A percentile compares a stretch with the other conserved stretches of the same genome.
These are phyloP conservation scores for Teratosphaeria zuluensis DNA, from an alignment of 2,329 filamentous ascomycete genomes.

Conservation along the genomic window DNA sequence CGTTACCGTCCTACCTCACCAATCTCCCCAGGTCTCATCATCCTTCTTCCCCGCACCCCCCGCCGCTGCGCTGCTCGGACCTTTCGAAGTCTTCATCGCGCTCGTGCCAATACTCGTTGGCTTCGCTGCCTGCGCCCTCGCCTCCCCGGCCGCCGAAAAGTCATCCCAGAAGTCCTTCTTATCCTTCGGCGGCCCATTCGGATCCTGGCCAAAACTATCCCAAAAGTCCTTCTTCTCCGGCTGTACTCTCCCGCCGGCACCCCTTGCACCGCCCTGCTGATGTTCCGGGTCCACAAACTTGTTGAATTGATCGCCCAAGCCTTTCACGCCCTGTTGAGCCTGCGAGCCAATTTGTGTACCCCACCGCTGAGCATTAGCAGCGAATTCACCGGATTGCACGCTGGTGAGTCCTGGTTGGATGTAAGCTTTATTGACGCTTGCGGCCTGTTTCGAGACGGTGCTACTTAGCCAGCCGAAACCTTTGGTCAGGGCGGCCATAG, in stretches of 20 bases:
- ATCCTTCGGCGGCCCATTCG: constrained; percentile 36
- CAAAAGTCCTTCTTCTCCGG: constrained; percentile 74
- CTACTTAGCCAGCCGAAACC: constrained; percentile 90
- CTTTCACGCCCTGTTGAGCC: constrained; percentile 57
- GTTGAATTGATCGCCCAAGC: constrained; percentile 69
- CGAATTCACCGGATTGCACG: constrained; percentile 51
- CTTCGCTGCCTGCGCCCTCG: constrained; percentile 13
- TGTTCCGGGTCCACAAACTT: constrained; percentile 64
- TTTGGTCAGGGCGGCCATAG: constrained; percentile 77
- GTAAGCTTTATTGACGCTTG: constrained; percentile 81
- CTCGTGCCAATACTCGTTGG: constrained; percentile 50
- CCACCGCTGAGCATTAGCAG: constrained; percentile 41
- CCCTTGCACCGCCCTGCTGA: constrained; percentile 2
- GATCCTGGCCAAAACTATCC: constrained; percentile 74
- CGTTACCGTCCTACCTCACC: constrained; percentile 20
- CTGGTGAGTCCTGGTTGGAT: constrained; percentile 88
- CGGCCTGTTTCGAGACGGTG: constrained; percentile 81
- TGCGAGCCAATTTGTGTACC: constrained; percentile 45
- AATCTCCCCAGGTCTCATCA: constrained; percentile 46
- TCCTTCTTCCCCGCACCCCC: constrained; percentile 40
- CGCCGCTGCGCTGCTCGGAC: constrained; percentile 13
- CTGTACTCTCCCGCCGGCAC: constrained; percentile 33
- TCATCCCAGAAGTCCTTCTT: constrained; percentile 48
- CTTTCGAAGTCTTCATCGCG: constrained; percentile 46
- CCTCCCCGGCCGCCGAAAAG: constrained; percentile 30